phyloP scores from a whole-genome alignment of 129 eudicot species.

The Logfia minima region DNA sequence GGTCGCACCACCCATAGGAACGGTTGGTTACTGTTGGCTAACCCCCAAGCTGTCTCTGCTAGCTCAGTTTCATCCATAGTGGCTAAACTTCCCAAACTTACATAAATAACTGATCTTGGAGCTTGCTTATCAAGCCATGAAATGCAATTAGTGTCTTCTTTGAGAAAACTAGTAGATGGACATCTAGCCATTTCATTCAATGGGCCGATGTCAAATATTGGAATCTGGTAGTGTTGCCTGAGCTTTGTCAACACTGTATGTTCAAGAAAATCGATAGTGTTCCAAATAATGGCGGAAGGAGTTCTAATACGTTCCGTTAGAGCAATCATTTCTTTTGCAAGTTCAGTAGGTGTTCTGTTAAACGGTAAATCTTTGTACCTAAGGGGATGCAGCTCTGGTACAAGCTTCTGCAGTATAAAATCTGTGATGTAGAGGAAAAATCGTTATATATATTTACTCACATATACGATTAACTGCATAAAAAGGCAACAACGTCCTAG shows the following conservation, averaged over 20 bases:
- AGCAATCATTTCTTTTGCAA: slow-evolving; percentile 8
- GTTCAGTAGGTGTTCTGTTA: neutral
- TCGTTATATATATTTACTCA: neutral
- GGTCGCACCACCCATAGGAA: slow-evolving; percentile 63
- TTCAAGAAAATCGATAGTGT: slow-evolving; percentile 51
- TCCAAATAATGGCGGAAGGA: slow-evolving; percentile 57
- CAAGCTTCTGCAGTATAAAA: slow-evolving; percentile 35
- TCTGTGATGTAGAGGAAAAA: slow-evolving; percentile 18
- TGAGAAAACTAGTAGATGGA: slow-evolving; percentile 38
- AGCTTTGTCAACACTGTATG: slow-evolving; percentile 34
- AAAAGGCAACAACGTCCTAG: neutral
- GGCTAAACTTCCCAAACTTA: slow-evolving; percentile 53
- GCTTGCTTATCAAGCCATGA: slow-evolving; percentile 60
- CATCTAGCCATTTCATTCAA: slow-evolving; percentile 33
- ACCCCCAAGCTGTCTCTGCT: slow-evolving; percentile 56
- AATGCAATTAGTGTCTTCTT: slow-evolving; percentile 44
- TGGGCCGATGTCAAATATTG: slow-evolving; percentile 54
- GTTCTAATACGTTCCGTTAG: slow-evolving; percentile 22
- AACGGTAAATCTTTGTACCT: slow-evolving; percentile 41
- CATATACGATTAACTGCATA: neutral
- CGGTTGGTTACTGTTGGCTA: slow-evolving; percentile 48
- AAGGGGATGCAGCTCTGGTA: slow-evolving; percentile 36
- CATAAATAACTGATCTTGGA: slow-evolving; percentile 49
- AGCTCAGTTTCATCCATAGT: slow-evolving; percentile 38
- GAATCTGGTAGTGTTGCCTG: slow-evolving; percentile 36